phyloP scores from a whole-genome alignment of 345 rosid genomes.

The Dimocarpus longan region DNA sequence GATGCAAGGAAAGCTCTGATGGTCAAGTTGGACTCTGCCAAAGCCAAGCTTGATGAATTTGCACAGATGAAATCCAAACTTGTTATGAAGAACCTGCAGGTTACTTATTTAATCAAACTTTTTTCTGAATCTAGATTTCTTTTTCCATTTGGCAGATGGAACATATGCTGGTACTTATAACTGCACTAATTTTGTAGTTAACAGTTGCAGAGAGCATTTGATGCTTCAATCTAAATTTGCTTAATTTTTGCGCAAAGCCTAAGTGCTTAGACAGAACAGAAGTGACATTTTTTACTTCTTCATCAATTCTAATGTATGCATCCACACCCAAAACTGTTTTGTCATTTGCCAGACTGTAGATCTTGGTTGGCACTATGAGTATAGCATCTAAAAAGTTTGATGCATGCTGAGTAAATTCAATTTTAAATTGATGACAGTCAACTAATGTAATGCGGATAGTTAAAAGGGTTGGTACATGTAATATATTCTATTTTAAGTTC shows the following conservation, averaged over 20 bases:
- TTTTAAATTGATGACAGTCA: neutral
- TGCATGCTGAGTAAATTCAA: neutral
- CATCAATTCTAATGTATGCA: neutral
- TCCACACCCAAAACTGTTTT: constrained; percentile 4
- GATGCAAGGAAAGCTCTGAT: constrained; percentile 35
- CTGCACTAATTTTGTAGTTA: too few relatives aligned
- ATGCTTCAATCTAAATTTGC: neutral
- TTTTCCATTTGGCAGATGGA: neutral
- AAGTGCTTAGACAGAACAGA: constrained; percentile 12
- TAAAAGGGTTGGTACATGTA: neutral
- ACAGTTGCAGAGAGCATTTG: neutral
- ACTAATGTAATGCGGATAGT: neutral
- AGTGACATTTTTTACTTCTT: constrained; percentile 1
- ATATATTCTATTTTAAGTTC: neutral
- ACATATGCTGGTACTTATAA: neutral
- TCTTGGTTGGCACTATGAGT: neutral
- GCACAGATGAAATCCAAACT: constrained; percentile 43
- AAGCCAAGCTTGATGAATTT: constrained; percentile 54
- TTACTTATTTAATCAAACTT: constrained; percentile 19
- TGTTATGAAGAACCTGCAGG: constrained; percentile 53
- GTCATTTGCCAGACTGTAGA: neutral
- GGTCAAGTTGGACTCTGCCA: constrained; percentile 49
- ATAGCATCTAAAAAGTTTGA: neutral
- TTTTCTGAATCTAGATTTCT: neutral
- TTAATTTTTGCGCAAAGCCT: neutral